Base-by-base conservation (phyloP, 2,329 filamentous ascomycete species). In the Ascochyta pisi region DNA sequence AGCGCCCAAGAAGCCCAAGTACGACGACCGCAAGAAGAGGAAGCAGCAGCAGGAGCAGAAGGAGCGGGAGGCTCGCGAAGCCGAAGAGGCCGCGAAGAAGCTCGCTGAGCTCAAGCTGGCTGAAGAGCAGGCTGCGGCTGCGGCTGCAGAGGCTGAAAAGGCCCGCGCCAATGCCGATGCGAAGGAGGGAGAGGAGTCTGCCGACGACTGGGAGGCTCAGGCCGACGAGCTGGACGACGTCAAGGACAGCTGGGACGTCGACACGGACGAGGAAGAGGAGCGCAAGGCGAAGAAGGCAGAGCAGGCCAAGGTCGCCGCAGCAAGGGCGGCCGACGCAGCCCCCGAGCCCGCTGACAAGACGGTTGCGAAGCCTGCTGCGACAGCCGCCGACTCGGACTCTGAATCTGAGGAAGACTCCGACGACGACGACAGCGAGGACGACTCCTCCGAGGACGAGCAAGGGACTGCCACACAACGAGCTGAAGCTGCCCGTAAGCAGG, bases 221-320 rank as follows among this genome's bases (percentile, higher is more conserved):
- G 90, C 88, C 24, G 90, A 90, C 43, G 86, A 73, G 39, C 86
- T 90, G 24, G 88, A 89, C 15, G 88, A 89, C 57, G 84, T 96
- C 69, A 97, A 97, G 78, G 94, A 97, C 64, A 94, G 89, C 80
- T 98, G 94, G 94, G 94, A 98, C 74, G 92, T 90, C 31, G 89
- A 92, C 50, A 88, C 87, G 3, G 90, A 91, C 44, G 89, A 91
- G 6, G 90, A 92, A 67, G 75, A 78, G 70, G 80, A 83, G 76
- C 70, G 65, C 39, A 65, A 60, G 48, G 57, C 61, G 27, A 65
- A 65, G 34, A 76, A 58, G 70, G 73, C 54, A 74, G 79, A 44
- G 27, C 64, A 64, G 38, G 66, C 62, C 63, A 54, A 54, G 52
- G 45, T 71, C 31, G 71, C 65, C 38, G 66, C 64, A 7, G 62